Evolutionary conservation across 1,284 basidiomycete genomes (phyloP), one percentile per base, ranked within the genome.

Genomic region (Malassezia arunalokei): DNA sequence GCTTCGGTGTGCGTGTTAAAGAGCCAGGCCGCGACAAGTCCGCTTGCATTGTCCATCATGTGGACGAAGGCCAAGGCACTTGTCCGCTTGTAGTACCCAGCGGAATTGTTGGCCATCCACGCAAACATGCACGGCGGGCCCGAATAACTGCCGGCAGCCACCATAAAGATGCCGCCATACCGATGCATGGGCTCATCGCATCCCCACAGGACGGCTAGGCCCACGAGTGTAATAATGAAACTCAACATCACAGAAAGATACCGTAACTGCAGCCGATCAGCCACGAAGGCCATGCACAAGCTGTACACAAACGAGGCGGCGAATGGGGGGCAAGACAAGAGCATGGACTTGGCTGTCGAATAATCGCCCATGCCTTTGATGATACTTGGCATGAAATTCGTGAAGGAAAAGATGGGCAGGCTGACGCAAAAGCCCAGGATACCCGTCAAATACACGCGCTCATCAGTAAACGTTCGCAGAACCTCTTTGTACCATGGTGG

Each of bases 361-460:
- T 61, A 52, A 8, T 50, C 54, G 32, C 56, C 56, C 12, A 69
- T 55, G 15, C 46, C 49, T 32, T 59, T 56, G 49, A 69, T 63
- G 54, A 70, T 66, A n/a, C 59, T 65, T 2, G 67, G 66, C 9
- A 59, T 53, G 57, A 70, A 70, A 43, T 67, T 60, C 12, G 68
- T 58, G 31, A 57, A 47, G 5, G 62, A 64, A 45, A 66, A 70
- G 8, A 70, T 48, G 5, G 58, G 40, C 5, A 59, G 53, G 8
- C 63, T 63, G 30, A 54, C 56, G 24, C 61, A 58, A 44, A 62
- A 68, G 8, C 64, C 63, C n/a, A 56, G 44, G 4, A 51, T 53
- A 12, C 59, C 59, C 17, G 63, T 50, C 11, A 65, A 49, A 5
- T 56, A 40, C 3, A 64, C 57, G 15, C 61, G 38, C 8, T 62